Conservation (phyloP, 768 basidiomycete genomes). For the Crassisporium funariophilum region DNA sequence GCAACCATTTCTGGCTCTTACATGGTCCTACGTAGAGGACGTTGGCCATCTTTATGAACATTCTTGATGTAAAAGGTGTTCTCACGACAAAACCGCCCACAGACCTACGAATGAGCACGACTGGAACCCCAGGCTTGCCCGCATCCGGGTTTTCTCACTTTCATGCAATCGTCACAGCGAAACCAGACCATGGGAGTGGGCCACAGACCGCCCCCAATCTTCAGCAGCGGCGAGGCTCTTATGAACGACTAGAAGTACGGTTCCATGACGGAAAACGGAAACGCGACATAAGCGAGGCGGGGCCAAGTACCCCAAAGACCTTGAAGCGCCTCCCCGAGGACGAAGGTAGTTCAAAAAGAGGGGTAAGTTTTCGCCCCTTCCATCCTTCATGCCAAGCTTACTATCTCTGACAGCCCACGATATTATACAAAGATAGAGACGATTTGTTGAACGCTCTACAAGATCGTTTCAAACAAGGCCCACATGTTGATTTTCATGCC, state of each 20-base stretch:
- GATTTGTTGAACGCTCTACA: constrained; percentile 35
- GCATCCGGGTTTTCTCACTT: constrained; percentile 26
- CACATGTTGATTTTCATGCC: constrained; percentile 45
- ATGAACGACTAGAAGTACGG: constrained; percentile 19
- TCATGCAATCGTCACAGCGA: constrained; percentile 36
- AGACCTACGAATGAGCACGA: not conserved
- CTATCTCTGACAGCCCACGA: constrained; percentile 25
- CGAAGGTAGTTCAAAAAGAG: constrained; percentile 21
- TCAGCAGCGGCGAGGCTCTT: constrained; percentile 12
- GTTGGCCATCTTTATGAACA: not conserved
- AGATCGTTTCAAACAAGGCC: constrained; percentile 33
- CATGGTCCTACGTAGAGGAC: not conserved
- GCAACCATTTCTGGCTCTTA: not conserved
- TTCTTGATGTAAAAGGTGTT: no score
- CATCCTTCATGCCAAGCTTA: constrained; percentile 2
- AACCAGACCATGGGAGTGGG: constrained; percentile 25
- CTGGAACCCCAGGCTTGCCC: not conserved
- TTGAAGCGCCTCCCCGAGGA: constrained; percentile 24
- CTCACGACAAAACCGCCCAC: no score
- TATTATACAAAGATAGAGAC: constrained; percentile 29
- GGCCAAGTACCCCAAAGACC: constrained; percentile 20
- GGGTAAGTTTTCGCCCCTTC: constrained; percentile 15
- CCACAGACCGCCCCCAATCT: constrained; percentile 22
- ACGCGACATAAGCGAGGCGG: constrained; percentile 17
- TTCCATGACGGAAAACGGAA: constrained; percentile 21